phyloP scores from a whole-genome alignment of 73 alveolate species.

The Tetrahymena malaccensis region DNA sequence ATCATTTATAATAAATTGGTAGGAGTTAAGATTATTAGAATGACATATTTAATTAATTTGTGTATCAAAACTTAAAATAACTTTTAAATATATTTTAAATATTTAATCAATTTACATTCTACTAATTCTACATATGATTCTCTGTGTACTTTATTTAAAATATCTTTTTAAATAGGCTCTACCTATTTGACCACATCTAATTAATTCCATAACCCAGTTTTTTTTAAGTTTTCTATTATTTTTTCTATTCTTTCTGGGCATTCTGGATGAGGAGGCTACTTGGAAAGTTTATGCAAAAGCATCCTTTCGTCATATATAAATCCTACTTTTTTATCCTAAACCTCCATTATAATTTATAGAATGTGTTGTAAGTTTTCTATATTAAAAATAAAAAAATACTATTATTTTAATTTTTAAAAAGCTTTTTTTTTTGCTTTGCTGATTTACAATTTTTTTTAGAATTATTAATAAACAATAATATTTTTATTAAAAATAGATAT shows the following conservation, averaged over 20 bases:
- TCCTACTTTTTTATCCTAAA: neutral
- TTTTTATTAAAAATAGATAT: neutral
- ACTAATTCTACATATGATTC: neutral
- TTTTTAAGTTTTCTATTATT: neutral
- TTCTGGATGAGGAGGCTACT: neutral
- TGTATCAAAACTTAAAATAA: too few species aligned
- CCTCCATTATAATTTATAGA: neutral
- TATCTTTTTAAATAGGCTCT: neutral
- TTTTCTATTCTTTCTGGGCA: neutral
- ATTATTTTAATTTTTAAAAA: neutral
- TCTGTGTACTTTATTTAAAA: neutral
- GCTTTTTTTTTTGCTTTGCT: too few species aligned
- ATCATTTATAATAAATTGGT: neutral
- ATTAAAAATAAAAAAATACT: neutral
- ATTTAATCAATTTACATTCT: neutral
- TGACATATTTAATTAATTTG: too few species aligned
- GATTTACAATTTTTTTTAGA: neutral
- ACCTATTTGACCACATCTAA: neutral
- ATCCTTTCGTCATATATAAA: neutral
- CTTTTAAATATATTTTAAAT: too few species aligned
- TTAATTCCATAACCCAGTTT: neutral
- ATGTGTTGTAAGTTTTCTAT: neutral
- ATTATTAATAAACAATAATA: neutral
- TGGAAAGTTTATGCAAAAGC: neutral
- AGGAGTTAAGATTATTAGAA: neutral